Evolutionary conservation across 2,329 filamentous ascomycete genomes (phyloP), one percentile per base, ranked within the genome.

Genomic region (Lachnum nothofagi): DNA sequence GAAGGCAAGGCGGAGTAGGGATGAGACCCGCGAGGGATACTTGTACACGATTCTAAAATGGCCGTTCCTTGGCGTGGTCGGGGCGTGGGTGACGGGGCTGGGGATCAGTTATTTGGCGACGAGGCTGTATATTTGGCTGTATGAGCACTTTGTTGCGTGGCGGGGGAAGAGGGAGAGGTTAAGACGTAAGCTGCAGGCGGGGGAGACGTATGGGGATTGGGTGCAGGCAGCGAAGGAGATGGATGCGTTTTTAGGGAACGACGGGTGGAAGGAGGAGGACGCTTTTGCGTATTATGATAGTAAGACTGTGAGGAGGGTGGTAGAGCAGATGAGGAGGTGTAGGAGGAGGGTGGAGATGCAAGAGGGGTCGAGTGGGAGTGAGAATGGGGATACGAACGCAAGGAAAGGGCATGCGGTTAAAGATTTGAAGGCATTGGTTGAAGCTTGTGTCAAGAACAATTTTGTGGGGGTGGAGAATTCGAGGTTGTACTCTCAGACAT

Each of bases 401-500:
- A 38, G 25, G 25, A 27, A 42, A 45, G 29, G 43, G 65, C 72
- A 77, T 50, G 76, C 83, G 0, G 73, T 89, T 2, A 85, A 91
- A 54, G 88, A 93, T 46, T 74, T 98, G 46, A 85, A 83, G 53
- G 77, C 78, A 1, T 70, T 97, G 51, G 73, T 94, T 17, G 89
- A 95, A 70, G 88, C 88, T 12, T 97, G 91, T 65, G 86, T 96
- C 60, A 98, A 96, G 77, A 95, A 91, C 69, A 97, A 98, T 65
- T 98, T 97, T 68, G 89, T 88, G 16, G 93, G 93, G 0, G 84
- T 95, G 12, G 93, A 98, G 68, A 97, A 95, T 61, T 83, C 91
- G 8, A 80, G 89, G 46, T 71, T 98, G n/a, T 98, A 98, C 67
- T 95, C 88, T 61, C 91, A 97, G 70, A 95, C 91, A 3, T 98